Evolutionary conservation across 257 asterid species (phyloP), one percentile per base, ranked within the genome.

Genomic region (Capsicum baccatum): DNA sequence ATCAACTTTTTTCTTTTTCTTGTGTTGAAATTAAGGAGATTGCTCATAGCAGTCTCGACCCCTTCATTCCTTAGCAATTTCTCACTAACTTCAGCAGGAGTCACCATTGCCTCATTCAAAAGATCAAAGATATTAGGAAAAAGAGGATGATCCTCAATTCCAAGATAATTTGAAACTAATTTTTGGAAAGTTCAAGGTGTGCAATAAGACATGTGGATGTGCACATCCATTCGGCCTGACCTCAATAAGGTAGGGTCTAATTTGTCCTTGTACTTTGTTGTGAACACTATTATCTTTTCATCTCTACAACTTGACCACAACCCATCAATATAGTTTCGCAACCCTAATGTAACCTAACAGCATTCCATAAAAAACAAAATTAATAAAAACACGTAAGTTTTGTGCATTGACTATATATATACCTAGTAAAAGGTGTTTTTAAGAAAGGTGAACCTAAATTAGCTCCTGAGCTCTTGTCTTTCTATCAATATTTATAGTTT

Each of bases 161-260:
- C 89, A 5, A n/a, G 88, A 60, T 90, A 90, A 42, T 86, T 91
- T 2, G 15, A 60, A 1, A 82, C 87, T 1, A 91, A 90, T 68
- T 85, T 86, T 69, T 81, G 84, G 86, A 91, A 84, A n/a, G 90
- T 90, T 1, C 86, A 63, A 0, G 89, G 89, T 1, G 92, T 87
- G 93, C 70, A 91, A 37, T 37, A 37, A 37, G 42, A 37, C 42
- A 37, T 37, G 42, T 37, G 42, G 1, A 37, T 37, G 42, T 87
- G 93, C 70, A 91, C 86, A 50, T 93, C 95, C 97, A 93, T 93
- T 2, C 97, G 92, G 2, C 97, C 94, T 0, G 95, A 93, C 13
- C 95, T 86, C 57, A 93, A 54, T 54, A 93, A 83, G 0, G 94
- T 95, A 0, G 89, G 89, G 47, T 93, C 97, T 0, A 93, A 90